Evolutionary conservation across 768 basidiomycete species (phyloP), one percentile per base, ranked within the genome.

Genomic region (Imleria badia): DNA sequence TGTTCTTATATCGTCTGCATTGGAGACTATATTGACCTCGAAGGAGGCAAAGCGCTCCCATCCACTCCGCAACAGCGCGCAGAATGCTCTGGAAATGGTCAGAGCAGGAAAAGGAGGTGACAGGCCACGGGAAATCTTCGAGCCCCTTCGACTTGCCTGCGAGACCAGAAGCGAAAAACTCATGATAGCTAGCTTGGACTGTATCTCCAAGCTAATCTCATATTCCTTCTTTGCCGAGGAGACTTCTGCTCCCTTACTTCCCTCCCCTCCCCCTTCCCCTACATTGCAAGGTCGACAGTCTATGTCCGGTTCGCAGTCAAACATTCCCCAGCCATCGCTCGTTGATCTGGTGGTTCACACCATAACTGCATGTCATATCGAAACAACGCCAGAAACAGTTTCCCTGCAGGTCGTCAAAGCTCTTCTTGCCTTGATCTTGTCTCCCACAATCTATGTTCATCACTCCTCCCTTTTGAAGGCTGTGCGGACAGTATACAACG

Each of bases 351-450:
- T 99, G 52, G 90, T 92, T 4, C 87, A 95, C 71, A 98, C 95
- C 44, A 93, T 99, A 67, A 94, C 95, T 3, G 79, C 92, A 9
- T 93, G 91, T 53, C 93, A 97, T 64, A 85, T 85, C 20, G 94
- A 97, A 72, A 80, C 82, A 17, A 91, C 93, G 0, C 87, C 93
- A 3, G 93, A 96, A 62, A 72, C 93, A 6, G 94, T 98, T 36
- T 95, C 95, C 8, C 78, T 99, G 6, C 97, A 98, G 66, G 94
- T 99, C 54, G 93, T 99, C 58, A 98, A 98, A 69, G 94, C 94
- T 3, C 79, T 99, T 17, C 83, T 99, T 36, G 81, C 94, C 1
- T 75, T 98, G 45, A 86, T 98, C 30, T 78, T 99, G 44, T 98
- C 95, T 2, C 79, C 89, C 6, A 89, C 86, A 7, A 82, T 89